Percentiles rank a stretch among this genome's conserved stretches.
Evolutionary conservation across 2,329 filamentous ascomycete genomes (phyloP).

Genomic region (Penicillium italicum): DNA sequence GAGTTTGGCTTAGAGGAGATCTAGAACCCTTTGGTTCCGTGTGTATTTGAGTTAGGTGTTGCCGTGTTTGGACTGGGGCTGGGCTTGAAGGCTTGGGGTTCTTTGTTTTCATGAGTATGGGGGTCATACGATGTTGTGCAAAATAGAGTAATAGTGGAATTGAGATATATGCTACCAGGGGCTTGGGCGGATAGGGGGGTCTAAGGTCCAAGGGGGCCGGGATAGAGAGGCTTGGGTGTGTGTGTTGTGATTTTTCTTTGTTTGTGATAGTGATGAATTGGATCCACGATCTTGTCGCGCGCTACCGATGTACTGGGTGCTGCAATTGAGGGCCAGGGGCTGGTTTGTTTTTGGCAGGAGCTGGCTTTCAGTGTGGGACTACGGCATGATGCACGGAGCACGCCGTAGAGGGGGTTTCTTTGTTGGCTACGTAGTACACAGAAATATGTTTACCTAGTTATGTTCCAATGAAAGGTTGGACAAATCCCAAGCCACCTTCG

Average conservation of each 20-base stretch:
- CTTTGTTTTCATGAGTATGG: neutral
- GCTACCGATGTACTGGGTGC: neutral
- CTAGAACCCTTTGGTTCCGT: neutral
- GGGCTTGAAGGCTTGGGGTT: neutral
- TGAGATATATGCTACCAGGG: neutral
- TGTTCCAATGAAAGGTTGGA: neutral
- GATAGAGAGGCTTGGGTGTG: neutral
- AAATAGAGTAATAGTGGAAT: neutral
- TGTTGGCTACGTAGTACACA: neutral
- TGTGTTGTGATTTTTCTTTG: neutral
- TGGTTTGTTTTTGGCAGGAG: neutral
- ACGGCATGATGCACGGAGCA: neutral
- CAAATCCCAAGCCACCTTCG: neutral
- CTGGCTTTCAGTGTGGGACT: neutral
- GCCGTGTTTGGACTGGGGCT: neutral
- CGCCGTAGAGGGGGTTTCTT: neutral
- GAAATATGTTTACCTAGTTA: neutral
- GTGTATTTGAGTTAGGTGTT: neutral
- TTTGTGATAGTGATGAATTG: neutral
- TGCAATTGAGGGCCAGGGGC: neutral
- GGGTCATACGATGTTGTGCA: neutral
- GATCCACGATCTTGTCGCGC: neutral
- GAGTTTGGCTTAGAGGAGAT: neutral
- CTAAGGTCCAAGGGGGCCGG: neutral
- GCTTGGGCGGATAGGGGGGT: neutral